A percentile compares a stretch with the other conserved stretches of the same genome.
Evolutionary conservation across 495 filamentous ascomycete genomes (phyloP).

Genomic region (Pyronema omphalodes): DNA sequence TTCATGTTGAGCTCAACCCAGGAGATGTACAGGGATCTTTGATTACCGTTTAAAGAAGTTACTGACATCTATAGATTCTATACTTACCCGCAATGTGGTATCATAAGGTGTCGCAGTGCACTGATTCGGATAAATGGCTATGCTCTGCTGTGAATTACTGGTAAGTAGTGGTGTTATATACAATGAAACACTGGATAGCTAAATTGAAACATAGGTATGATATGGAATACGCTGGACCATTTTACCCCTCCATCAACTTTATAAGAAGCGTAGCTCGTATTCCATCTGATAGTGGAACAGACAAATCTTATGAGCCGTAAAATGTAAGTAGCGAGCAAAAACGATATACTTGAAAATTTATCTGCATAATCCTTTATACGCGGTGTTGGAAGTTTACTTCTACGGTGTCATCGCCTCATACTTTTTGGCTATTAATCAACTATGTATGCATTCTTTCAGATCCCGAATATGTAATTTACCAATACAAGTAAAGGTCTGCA

Average conservation of each 20-base stretch:
- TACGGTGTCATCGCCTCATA: too few relatives aligned
- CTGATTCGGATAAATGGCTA: slow-evolving; percentile 38
- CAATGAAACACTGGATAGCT: not conserved
- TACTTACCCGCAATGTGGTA: slow-evolving; percentile 63
- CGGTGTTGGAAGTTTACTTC: too few relatives aligned
- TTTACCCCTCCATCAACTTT: slow-evolving; percentile 39
- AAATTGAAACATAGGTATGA: slow-evolving; percentile 36
- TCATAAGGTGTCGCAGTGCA: slow-evolving; percentile 54
- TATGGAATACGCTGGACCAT: slow-evolving; percentile 44
- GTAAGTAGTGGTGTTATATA: slow-evolving; percentile 28
- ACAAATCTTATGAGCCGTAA: too few relatives aligned
- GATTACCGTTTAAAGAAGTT: not conserved
- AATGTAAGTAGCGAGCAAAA: too few relatives aligned
- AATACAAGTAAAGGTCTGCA: too few relatives aligned
- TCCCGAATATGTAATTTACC: too few relatives aligned
- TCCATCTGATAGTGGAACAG: too few relatives aligned
- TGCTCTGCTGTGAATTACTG: slow-evolving; percentile 66
- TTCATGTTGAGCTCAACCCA: slow-evolving; percentile 42
- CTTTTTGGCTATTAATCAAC: too few relatives aligned
- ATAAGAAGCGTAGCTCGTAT: slow-evolving; percentile 14
- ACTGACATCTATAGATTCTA: slow-evolving; percentile 28
- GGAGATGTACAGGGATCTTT: slow-evolving; percentile 34
- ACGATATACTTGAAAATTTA: too few relatives aligned
- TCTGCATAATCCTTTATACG: too few relatives aligned
- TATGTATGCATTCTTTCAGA: too few relatives aligned